Base-by-base conservation (phyloP, 805 yeast genomes). In the Candida germanica region DNA sequence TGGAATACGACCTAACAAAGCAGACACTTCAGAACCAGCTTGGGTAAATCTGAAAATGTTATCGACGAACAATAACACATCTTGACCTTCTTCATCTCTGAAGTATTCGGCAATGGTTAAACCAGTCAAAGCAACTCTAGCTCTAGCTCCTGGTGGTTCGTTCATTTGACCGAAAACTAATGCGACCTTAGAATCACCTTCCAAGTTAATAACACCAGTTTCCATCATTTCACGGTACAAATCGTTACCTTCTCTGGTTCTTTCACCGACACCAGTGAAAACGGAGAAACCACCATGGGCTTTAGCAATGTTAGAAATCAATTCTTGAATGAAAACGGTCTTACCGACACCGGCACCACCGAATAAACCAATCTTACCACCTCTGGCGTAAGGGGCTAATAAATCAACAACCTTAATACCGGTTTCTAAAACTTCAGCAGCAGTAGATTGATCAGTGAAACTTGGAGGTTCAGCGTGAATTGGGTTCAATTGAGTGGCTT, bases 301-400 rank as follows among this genome's bases (percentile, higher is more conserved):
- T 81, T 91, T 93, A 69, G 98, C 98, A 66, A 91, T 93, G 82
- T 91, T 91, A 89, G 93, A 91, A 73, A 91, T 91, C 78, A 91
- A 82, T 79, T 91, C 98, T 80, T 91, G 98, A 76, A 91, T 91
- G 77, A 91, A 91, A 50, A 91, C 98, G 73, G 98, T 91, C 77
- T 91, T 91, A 77, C 98, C 98, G 86, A 91, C 98, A 91, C 98
- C 98, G 73, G 98, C 98, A 91, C 98, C 98, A 80, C 98, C 98
- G 85, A 91, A 91, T 66, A 91, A 83, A 83, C 98, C 98, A 87
- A 91, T 91, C 83, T 91, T 91, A 87, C 98, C 98, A 87, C 98
- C 98, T 87, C 97, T 88, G 68, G 98, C 98, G 79, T 91, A 91
- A 58, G 98, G 98, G 58, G 98, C 98, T 56, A 91, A 81, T 66